phyloP scores from a whole-genome alignment of 2,329 filamentous ascomycete species.

The Acephala macrosclerotiorum region DNA sequence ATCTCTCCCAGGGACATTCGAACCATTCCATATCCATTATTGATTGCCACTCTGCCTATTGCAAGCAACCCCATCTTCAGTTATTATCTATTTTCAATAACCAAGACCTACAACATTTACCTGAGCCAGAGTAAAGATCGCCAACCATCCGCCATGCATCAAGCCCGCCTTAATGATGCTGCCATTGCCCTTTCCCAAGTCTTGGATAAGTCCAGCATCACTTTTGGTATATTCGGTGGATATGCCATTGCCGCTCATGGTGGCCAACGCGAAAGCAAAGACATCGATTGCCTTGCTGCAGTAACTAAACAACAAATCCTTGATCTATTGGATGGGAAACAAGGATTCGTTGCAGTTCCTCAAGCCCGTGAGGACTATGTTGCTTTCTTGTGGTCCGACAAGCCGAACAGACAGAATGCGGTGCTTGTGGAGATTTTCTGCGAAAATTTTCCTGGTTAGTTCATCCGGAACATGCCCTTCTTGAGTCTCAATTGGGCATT shows the following conservation, averaged over 20 bases:
- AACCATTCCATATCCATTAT: too few relatives aligned
- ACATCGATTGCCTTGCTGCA: not conserved
- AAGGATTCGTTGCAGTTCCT: not conserved
- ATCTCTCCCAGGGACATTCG: too few relatives aligned
- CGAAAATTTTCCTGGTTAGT: not conserved
- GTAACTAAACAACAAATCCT: not conserved
- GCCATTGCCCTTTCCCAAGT: not conserved
- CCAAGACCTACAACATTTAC: too few relatives aligned
- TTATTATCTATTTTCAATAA: too few relatives aligned
- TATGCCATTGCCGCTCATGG: not conserved
- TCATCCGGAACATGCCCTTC: not conserved
- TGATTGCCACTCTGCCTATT: too few relatives aligned
- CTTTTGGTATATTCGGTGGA: not conserved
- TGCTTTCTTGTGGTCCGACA: not conserved
- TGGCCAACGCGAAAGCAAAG: not conserved
- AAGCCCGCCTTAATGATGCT: not conserved
- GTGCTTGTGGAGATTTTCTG: not conserved
- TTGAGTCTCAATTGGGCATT: too few relatives aligned
- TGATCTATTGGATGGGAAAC: not conserved
- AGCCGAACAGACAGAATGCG: not conserved
- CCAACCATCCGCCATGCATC: not conserved
- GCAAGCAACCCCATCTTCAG: too few relatives aligned
- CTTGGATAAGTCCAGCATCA: not conserved
- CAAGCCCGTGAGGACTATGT: not conserved
- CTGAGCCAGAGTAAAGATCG: not conserved